These are phyloP conservation scores for Penicillium tannophilum DNA, from an alignment of 495 filamentous ascomycete species.

Conservation along the genomic window DNA sequence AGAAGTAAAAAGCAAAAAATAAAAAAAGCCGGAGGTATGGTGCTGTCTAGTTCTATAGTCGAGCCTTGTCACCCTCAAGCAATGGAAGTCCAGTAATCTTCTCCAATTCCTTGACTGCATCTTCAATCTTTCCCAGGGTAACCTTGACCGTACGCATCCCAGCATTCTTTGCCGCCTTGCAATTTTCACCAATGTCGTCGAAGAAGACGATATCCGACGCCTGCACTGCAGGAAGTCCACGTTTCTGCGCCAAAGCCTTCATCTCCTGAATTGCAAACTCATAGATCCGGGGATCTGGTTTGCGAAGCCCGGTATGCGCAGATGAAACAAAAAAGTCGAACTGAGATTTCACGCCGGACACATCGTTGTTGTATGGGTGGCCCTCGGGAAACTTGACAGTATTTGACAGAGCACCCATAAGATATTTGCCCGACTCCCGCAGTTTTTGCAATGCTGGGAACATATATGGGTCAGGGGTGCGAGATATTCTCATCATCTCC, in stretches of 20 bases:
- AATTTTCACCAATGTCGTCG: constrained; percentile 94
- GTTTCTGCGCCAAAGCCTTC: constrained; percentile 57
- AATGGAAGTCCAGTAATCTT: constrained; percentile 57
- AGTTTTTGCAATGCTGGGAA: constrained; percentile 77
- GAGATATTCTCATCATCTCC: constrained; percentile 83
- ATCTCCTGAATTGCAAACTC: constrained; percentile 66
- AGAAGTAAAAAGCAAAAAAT: neutral
- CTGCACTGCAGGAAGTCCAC: constrained; percentile 56
- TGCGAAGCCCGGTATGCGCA: constrained; percentile 85
- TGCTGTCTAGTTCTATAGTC: constrained; percentile 27
- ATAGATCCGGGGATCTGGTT: constrained; percentile 85
- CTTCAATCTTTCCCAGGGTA: constrained; percentile 69
- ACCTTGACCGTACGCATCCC: constrained; percentile 89
- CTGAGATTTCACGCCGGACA: constrained; percentile 53
- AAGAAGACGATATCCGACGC: constrained; percentile 80
- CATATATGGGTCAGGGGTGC: constrained; percentile 80
- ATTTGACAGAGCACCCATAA: constrained; percentile 84
- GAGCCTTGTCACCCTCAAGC: constrained; percentile 47
- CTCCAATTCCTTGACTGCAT: constrained; percentile 74
- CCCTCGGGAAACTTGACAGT: constrained; percentile 78
- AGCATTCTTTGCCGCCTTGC: constrained; percentile 73
- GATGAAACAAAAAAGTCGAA: constrained; percentile 86
- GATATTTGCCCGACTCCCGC: constrained; percentile 60
- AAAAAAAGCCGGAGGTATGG: neutral
- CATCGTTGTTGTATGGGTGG: constrained; percentile 55